phyloP scores from a whole-genome alignment of 176 grass and related monocot genomes.

The Eragrostis nindensis region DNA sequence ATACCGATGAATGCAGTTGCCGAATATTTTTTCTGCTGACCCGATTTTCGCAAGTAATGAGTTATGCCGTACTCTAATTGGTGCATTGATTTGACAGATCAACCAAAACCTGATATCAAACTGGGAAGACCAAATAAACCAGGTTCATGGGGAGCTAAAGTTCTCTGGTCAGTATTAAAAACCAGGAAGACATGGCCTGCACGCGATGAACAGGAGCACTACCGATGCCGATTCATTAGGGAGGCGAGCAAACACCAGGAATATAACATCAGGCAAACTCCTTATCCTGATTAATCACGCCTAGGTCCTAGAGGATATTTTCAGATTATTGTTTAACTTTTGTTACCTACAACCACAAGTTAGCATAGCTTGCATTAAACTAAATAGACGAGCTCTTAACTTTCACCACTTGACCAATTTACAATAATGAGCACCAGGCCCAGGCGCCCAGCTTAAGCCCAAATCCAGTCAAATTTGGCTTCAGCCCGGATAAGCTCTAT shows the following conservation, averaged over 20 bases:
- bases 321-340: background rate
- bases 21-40: background rate
- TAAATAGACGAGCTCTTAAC: background rate
- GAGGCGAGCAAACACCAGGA: slow-evolving; percentile 13
- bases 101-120: slow-evolving; percentile 14
- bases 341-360: slow-evolving; percentile 5
- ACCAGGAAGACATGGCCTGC: background rate
- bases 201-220: too few relatives aligned
- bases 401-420: background rate
- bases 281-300: slow-evolving; percentile 1
- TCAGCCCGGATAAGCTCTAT: background rate
- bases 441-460: too few relatives aligned
- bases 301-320: slow-evolving; percentile 17
- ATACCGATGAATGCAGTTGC: background rate
- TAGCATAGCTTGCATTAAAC: background rate
- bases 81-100: slow-evolving; percentile 17
- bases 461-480: background rate
- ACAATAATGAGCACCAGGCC: background rate
- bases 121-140: background rate
- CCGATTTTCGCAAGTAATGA: background rate
- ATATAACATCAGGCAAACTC: slow-evolving; percentile 7
- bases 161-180: background rate
- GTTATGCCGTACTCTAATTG: background rate
- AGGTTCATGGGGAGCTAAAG: background rate
- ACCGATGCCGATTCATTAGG: too few relatives aligned